These are phyloP conservation scores for Lecanicillium sp. DNA, from an alignment of 2,329 filamentous ascomycete genomes.

Conservation along the genomic window DNA sequence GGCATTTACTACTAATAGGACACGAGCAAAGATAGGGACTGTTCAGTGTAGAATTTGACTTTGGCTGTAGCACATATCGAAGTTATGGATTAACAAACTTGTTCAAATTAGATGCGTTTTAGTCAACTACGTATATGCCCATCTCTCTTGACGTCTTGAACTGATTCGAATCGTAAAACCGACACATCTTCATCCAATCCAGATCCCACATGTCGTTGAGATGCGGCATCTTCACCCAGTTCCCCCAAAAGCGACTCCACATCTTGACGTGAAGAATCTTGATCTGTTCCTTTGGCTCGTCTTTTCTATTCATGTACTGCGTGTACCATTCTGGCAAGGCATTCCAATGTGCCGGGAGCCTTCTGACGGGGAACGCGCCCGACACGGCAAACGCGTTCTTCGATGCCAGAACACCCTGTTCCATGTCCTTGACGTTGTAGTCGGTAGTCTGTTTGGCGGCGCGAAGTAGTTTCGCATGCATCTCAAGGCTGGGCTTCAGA, in stretches of 20 bases:
- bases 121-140: too few species aligned
- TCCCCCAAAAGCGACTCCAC: conserved; percentile 3
- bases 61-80: too few species aligned
- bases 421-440: background rate
- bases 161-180: background rate
- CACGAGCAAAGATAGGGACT: too few species aligned
- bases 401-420: background rate
- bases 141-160: too few species aligned
- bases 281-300: background rate
- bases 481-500: background rate
- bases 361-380: background rate
- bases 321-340: background rate
- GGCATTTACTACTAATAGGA: too few species aligned
- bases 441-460: background rate
- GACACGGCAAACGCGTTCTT: background rate
- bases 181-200: background rate
- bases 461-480: conserved; percentile 2
- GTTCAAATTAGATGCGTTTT: too few species aligned
- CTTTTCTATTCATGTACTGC: background rate
- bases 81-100: too few species aligned
- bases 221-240: background rate
- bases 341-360: background rate
- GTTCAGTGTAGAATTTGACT: too few species aligned
- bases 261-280: conserved; percentile 2
- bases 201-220: conserved; percentile 2